Percentiles rank a stretch among this genome's conserved stretches.
These are phyloP conservation scores for Fistulina hepatica DNA, from an alignment of 1,284 basidiomycete species.

Conservation along the genomic window DNA sequence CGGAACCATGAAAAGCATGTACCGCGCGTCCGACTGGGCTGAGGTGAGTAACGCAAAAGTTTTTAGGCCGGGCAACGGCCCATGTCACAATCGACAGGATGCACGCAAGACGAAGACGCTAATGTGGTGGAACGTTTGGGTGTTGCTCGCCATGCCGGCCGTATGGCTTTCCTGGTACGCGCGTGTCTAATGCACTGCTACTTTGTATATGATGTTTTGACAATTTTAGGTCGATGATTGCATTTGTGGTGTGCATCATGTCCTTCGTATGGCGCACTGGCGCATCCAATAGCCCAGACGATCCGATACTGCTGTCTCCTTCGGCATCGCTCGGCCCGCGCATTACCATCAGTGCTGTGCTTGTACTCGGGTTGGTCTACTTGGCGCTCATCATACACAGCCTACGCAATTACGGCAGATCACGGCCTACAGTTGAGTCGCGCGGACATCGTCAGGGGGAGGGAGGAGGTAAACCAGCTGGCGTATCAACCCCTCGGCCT, in stretches of 20 bases:
- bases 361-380: conserved; percentile 51
- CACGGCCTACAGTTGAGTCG: too few species aligned
- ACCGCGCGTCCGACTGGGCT: conserved; percentile 53
- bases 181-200: neutral
- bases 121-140: conserved; percentile 65
- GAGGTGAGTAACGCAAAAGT: conserved; percentile 29
- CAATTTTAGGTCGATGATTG: conserved; percentile 45
- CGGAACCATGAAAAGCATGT: conserved; percentile 49
- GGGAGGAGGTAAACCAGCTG: too few species aligned
- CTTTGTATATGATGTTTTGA: neutral
- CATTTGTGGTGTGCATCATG: conserved; percentile 54
- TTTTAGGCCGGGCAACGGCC: neutral
- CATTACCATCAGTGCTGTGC: conserved; percentile 42
- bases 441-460: too few species aligned
- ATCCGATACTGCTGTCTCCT: conserved; percentile 22
- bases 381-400: conserved; percentile 52
- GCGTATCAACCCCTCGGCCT: too few species aligned
- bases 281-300: conserved; percentile 33
- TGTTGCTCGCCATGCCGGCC: conserved; percentile 44
- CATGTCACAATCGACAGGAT: conserved; percentile 30
- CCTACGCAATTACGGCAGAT: conserved; percentile 53
- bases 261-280: conserved; percentile 57
- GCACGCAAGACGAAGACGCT: conserved; percentile 40
- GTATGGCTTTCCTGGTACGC: conserved; percentile 27
- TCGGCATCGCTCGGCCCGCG: conserved; percentile 39